Conservation (phyloP, 805 yeast genomes). For the Ogataea pilisensis region DNA sequence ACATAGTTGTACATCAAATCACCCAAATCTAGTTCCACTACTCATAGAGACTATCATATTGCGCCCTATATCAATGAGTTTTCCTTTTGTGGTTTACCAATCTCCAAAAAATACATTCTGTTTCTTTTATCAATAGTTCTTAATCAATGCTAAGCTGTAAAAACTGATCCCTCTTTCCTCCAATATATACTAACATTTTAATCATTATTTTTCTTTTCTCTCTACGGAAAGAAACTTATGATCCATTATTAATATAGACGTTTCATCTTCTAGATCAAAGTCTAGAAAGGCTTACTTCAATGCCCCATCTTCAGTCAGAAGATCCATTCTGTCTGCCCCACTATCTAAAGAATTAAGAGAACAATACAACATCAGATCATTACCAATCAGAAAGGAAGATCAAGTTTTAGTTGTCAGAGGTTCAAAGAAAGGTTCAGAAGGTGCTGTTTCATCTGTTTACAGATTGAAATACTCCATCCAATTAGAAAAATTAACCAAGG, state of each 20-base stretch:
- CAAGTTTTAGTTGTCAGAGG: constrained; percentile 96
- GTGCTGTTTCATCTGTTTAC: constrained; percentile 96
- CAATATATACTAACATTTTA: constrained; percentile 27
- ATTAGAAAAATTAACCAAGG: constrained; percentile 95
- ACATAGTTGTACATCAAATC: too few relatives aligned
- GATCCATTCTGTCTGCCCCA: constrained; percentile 95
- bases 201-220: not conserved
- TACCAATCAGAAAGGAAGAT: constrained; percentile 98
- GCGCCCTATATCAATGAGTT: too few relatives aligned
- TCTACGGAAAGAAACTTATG: not conserved
- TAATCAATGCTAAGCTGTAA: not conserved
- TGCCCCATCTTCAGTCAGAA: constrained; percentile 95
- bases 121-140: too few relatives aligned
- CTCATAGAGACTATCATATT: too few relatives aligned
- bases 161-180: too few relatives aligned
- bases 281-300: constrained; percentile 99
- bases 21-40: too few relatives aligned
- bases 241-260: constrained; percentile 60
- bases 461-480: constrained; percentile 97
- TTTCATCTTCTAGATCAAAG: constrained; percentile 98
- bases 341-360: constrained; percentile 98
- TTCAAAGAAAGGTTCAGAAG: constrained; percentile 99
- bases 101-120: too few relatives aligned
- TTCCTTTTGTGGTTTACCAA: too few relatives aligned
- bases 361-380: constrained; percentile 91